phyloP scores from a whole-genome alignment of 225 moss, liverwort and hornwort genomes.

The Lunularia cruciata region DNA sequence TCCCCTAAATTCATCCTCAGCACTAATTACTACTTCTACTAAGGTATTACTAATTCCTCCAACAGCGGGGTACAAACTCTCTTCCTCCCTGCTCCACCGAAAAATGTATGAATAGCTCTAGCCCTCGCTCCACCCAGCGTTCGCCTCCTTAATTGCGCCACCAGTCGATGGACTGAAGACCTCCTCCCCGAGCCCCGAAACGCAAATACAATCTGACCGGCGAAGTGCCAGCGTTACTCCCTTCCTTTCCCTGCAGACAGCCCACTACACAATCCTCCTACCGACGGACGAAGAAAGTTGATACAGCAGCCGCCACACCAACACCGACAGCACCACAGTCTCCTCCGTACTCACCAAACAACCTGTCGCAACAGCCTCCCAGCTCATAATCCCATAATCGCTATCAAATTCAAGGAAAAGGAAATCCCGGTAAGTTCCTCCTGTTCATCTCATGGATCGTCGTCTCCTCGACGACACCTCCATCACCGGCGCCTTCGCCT shows the following conservation, averaged over 20 bases:
- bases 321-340: neutral
- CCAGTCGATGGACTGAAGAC: neutral
- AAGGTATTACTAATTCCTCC: neutral
- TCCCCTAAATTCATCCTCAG: conserved; percentile 1
- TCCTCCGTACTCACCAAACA: neutral
- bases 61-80: neutral
- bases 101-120: neutral
- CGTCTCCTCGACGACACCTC: too few relatives aligned
- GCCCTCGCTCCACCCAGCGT: neutral
- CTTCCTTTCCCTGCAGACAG: neutral
- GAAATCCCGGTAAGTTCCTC: too few relatives aligned
- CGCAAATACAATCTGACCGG: neutral
- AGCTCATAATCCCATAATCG: too few relatives aligned
- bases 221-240: neutral
- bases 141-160: conserved; percentile 9
- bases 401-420: too few relatives aligned
- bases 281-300: neutral
- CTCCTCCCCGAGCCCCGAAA: neutral
- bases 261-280: conserved; percentile 2
- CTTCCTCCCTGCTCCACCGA: neutral
- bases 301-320: neutral
- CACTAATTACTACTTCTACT: too few relatives aligned
- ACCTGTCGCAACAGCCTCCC: too few relatives aligned
- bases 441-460: too few relatives aligned
- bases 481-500: too few relatives aligned